These are phyloP conservation scores for Cercospora zeae-maydis DNA, from an alignment of 2,329 filamentous ascomycete species.

Conservation along the genomic window DNA sequence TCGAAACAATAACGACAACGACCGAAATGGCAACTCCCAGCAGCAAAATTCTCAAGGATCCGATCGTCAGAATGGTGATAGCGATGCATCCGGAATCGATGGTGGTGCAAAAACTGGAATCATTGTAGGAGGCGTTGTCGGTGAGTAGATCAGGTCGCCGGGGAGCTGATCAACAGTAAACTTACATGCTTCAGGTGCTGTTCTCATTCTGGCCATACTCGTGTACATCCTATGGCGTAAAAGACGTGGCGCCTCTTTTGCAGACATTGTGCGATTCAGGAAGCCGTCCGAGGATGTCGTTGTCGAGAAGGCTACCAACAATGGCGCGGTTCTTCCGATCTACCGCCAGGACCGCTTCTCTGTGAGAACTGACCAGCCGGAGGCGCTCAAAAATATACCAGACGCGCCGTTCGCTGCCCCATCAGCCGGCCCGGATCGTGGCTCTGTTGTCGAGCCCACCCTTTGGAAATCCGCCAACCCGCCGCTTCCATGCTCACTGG, in stretches of 20 bases:
- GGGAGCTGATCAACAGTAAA: background rate
- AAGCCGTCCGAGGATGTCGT: conserved; percentile 21
- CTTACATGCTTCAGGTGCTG: conserved; percentile 21
- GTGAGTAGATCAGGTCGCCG: background rate
- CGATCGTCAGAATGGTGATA: background rate
- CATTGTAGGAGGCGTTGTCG: conserved; percentile 19
- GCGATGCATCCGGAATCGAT: conserved; percentile 10
- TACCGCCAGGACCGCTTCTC: conserved; percentile 28
- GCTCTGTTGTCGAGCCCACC: background rate
- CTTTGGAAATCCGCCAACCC: conserved; percentile 17
- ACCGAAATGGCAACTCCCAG: background rate
- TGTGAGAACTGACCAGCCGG: conserved; percentile 25
- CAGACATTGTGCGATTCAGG: conserved; percentile 27
- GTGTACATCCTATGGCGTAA: conserved; percentile 25
- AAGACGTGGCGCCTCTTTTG: conserved; percentile 26
- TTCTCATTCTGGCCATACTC: conserved; percentile 23
- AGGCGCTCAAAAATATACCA: conserved; percentile 7
- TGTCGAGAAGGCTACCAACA: conserved; percentile 6
- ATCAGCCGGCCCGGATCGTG: background rate
- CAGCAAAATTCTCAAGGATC: background rate
- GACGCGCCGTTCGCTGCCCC: background rate
- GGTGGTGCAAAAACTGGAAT: conserved; percentile 19
- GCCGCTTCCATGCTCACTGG: background rate
- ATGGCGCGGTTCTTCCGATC: conserved; percentile 26
- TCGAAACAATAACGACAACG: background rate